Base-by-base conservation (phyloP, 306 rosid species). In the Hippophae gyantsensis region DNA sequence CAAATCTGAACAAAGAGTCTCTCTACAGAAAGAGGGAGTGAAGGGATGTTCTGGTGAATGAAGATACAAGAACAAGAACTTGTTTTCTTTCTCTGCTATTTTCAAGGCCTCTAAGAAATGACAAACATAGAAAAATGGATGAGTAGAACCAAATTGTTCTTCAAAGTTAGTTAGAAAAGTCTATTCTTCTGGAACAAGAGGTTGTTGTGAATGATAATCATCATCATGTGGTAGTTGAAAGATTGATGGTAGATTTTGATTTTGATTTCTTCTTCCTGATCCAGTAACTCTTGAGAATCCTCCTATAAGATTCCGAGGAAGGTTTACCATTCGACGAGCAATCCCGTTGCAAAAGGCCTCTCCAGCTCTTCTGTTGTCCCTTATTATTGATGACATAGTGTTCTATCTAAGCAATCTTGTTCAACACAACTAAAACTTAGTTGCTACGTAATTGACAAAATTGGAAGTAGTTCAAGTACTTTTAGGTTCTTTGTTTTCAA, bases 1-100 rank as follows among this genome's bases (percentile, higher is more conserved):
- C 0, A 79, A 65, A 65, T 86, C 90, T 0, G 89, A 80, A 68
- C 89, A 74, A 43, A 84, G 58, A 2, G 95, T 82, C 32, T 75
- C 90, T 66, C 68, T 76, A 56, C 97, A 84, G 76, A 86, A 86
- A 10, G 61, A 63, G 14, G 67, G 72, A 5, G 88, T 74, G 58
- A 78, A 84, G 50, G 88, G 90, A 75, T 80, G 84, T 44, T 86
- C 85, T 4, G 79, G 86, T 3, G 90, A 84, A 63, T 90, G 97
- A 2, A 90, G 83, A 62, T 84, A 86, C 82, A 90, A 10, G 79
- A 90, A 90, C 75, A 84, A 41, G 57, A 90, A 82, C 76, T 86
- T 86, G 7, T 75, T 63, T 32, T 86, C 90, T 40, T 76, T 69
- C 58, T 79, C 78, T 49, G 97, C 90, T 48, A 89, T 50, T 77